Evolutionary conservation across 2,329 filamentous ascomycete species (phyloP), one percentile per base, ranked within the genome.

Genomic region (Coleophoma cylindrospora): DNA sequence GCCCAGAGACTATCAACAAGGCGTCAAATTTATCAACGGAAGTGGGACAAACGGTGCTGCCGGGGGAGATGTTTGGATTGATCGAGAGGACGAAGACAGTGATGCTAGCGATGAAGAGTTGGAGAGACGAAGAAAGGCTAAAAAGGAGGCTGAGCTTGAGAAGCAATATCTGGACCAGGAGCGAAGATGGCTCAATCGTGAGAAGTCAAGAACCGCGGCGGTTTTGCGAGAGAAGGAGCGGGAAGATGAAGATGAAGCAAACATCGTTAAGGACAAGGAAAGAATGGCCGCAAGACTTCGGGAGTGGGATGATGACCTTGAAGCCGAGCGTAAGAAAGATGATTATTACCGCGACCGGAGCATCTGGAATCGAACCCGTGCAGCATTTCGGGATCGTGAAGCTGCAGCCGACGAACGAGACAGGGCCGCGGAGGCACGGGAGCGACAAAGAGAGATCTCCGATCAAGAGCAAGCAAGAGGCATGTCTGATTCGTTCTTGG

Each of bases 231-330:
- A 96, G 64, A 84, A 82, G 59, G 86, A 86, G 27, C 84, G 90
- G 11, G 89, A 95, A 62, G 83, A 82, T 54, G 84, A 88, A 45
- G 89, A 95, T 58, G 79, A 81, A 3, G 81, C 81, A 21, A 82
- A 83, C 15, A 68, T 80, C 3, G 79, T 84, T 54, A 78, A 82
- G 44, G 79, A 81, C 47, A 81, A 78, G 52, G 81, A 85, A 32
- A 81, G 83, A 45, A 84, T 87, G 69, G 80, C 86, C 8, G 83
- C 88, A 60, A 80, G 86, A 50, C 76, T 96, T 51, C 74, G 74
- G 63, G 82, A 86, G n/a, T 97, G 91, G 81, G 86, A 97, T 59
- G 94, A 99, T 60, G 91, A 96, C 59, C 73, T 79, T n/a, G 91
- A 97, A 69, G 79, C 81, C 7, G 76, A 75, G 15, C 79, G 85